A percentile compares a stretch with the other conserved stretches of the same genome.
Conservation (phyloP, 345 rosid genomes). For the Triadica sebifera region DNA sequence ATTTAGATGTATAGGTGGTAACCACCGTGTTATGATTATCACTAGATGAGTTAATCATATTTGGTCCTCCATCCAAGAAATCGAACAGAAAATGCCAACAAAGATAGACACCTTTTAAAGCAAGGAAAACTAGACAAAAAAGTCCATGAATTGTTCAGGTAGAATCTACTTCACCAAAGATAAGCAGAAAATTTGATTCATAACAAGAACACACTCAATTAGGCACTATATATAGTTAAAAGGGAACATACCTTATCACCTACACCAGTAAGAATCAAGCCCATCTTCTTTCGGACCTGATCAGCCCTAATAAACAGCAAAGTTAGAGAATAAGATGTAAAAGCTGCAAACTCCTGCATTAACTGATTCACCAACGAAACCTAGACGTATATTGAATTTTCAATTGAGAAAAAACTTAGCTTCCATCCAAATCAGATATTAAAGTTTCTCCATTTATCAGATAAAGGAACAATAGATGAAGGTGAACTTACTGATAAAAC, state of each 20-base stretch:
- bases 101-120: background rate
- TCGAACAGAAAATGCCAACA: background rate
- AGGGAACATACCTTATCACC: conserved; percentile 71
- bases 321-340: conserved; percentile 15
- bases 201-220: background rate
- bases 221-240: background rate
- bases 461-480: no score
- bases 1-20: background rate
- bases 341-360: background rate
- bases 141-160: background rate
- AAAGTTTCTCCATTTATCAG: no score
- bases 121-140: background rate
- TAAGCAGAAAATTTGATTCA: background rate
- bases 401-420: background rate
- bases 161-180: background rate
- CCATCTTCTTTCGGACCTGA: conserved; percentile 82
- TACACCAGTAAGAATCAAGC: conserved; percentile 82
- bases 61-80: background rate
- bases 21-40: background rate
- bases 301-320: conserved; percentile 51
- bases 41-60: background rate
- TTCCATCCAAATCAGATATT: no score
- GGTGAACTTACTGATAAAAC: background rate
- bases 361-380: background rate
- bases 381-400: background rate